These are phyloP conservation scores for Fonsecaea monophora DNA, from an alignment of 2,329 filamentous ascomycete species.

Conservation along the genomic window DNA sequence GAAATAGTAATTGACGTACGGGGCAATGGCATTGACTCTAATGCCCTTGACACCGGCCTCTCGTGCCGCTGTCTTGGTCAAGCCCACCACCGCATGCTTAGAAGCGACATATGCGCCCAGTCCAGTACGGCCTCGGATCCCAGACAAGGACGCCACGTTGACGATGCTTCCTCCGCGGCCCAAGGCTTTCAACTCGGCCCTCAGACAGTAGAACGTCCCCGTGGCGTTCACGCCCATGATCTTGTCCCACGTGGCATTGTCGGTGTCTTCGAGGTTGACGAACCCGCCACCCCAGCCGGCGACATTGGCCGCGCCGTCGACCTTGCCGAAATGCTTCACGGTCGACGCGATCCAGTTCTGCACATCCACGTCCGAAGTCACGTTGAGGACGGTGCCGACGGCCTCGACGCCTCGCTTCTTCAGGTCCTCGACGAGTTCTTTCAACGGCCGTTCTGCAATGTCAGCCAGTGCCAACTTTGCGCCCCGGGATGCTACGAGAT, in stretches of 20 bases:
- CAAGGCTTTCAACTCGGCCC: conserved; percentile 53
- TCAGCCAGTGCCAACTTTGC: conserved; percentile 59
- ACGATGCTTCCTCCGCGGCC: conserved; percentile 47
- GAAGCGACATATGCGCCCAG: conserved; percentile 51
- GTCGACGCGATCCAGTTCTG: conserved; percentile 34
- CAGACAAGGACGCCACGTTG: conserved; percentile 51
- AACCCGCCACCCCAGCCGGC: conserved; percentile 26
- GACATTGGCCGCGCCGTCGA: conserved; percentile 35
- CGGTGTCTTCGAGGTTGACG: conserved; percentile 35
- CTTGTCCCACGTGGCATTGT: conserved; percentile 47
- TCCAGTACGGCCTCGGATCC: conserved; percentile 44
- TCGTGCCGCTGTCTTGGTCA: conserved; percentile 50
- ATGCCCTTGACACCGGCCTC: conserved; percentile 46
- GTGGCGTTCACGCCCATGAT: conserved; percentile 50
- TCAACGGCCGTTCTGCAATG: conserved; percentile 49
- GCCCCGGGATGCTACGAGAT: conserved; percentile 53
- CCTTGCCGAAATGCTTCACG: conserved; percentile 25
- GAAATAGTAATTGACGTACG: conserved; percentile 27
- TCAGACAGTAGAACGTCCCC: conserved; percentile 50
- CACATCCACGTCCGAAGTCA: conserved; percentile 21
- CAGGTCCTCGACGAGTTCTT: conserved; percentile 22
- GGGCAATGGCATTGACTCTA: conserved; percentile 46
- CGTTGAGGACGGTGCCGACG: conserved; percentile 25
- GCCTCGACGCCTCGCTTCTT: conserved; percentile 15
- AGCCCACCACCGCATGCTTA: conserved; percentile 53